Evolutionary conservation across 768 basidiomycete species (phyloP).

Genomic region (Psilocybe tampanensis): DNA sequence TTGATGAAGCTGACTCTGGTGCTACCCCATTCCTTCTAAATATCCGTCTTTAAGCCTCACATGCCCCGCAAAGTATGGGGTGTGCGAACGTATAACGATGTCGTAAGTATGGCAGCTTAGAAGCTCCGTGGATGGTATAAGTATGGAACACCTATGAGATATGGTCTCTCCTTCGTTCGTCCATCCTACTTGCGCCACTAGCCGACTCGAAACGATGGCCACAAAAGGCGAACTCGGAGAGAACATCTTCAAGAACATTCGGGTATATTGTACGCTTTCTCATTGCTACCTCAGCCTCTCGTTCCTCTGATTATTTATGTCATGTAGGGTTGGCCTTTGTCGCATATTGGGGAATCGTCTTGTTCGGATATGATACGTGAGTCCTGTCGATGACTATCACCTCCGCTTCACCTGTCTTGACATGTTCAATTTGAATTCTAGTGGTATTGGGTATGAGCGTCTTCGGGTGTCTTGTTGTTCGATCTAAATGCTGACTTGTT

Average conservation of each 20-base stretch:
- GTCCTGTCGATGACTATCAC: slow-evolving; percentile 26
- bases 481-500: background rate
- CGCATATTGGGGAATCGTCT: slow-evolving; percentile 78
- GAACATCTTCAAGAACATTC: slow-evolving; percentile 52
- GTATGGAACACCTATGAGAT: slow-evolving; percentile 1
- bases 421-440: background rate
- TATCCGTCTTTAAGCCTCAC: slow-evolving; percentile 13
- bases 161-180: slow-evolving; percentile 4
- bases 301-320: background rate
- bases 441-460: slow-evolving; percentile 26
- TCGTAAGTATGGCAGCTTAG: slow-evolving; percentile 3
- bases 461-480: background rate
- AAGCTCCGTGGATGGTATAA: slow-evolving; percentile 11
- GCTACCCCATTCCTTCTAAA: slow-evolving; percentile 7
- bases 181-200: background rate
- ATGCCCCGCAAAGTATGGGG: slow-evolving; percentile 8
- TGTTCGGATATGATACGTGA: slow-evolving; percentile 82
- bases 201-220: background rate
- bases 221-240: background rate
- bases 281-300: background rate
- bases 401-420: background rate
- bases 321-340: slow-evolving; percentile 68
- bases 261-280: slow-evolving; percentile 50
- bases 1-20: slow-evolving; percentile 1
- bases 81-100: slow-evolving; percentile 7